Evolutionary conservation across 1,284 basidiomycete species (phyloP), one percentile per base, ranked within the genome.

Genomic region (Trametes polyzona): DNA sequence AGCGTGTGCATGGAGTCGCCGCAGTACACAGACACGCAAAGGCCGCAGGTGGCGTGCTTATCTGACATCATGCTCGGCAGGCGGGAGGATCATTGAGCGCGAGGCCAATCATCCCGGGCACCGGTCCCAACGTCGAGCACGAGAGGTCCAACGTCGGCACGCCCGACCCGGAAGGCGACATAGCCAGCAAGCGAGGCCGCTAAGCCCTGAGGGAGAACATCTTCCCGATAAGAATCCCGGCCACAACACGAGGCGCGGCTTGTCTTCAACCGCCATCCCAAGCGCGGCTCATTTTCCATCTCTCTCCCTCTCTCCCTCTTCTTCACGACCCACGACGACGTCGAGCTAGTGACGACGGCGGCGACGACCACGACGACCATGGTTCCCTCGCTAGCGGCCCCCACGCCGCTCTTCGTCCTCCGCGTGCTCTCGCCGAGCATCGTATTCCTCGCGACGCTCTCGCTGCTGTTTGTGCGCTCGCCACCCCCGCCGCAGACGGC

Each of bases 371-470:
- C 63, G 59, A 68, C 57, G 49, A 61, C 55, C 48, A 61, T 64
- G 57, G 26, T 53, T 41, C 52, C 59, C 26, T 33, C 55, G 40
- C 53, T 57, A 24, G 64, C 61, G 59, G 60, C 59, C 11, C 43
- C 63, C 23, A 57, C 62, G 47, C 62, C 82, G 52, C 74, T 87
- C 54, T 80, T 86, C 65, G 70, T 79, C 55, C 73, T 88, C 47
- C 81, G 87, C 63, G 72, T 89, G 57, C 67, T 86, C 40, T 88
- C 87, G 36, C 89, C 90, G 42, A 74, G 80, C 54, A 68, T 87
- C 56, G 80, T 90, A 32, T 72, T 88, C 47, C 73, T 89, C 49
- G 71, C 83, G 17, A 75, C 84, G 16, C 68, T 88, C 55, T 84
- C 87, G 58, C 77, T 91, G 51, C 63, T 88, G 61, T 74, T 80